Base-by-base conservation (phyloP, 495 filamentous ascomycete species). In the Daldinia concentrica region DNA sequence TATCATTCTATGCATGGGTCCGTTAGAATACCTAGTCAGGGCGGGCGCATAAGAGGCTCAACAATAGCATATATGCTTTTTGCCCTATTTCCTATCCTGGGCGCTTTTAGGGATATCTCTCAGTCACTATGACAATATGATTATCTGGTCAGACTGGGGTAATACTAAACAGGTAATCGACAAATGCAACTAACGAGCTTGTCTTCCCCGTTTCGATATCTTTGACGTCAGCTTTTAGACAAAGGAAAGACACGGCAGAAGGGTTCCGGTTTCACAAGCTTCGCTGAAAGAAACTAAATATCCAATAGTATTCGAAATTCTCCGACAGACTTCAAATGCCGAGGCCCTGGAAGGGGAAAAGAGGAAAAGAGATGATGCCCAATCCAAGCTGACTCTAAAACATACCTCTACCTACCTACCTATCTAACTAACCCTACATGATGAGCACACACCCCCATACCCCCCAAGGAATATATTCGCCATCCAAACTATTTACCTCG, bases 171-270 rank as follows among this genome's bases (percentile, higher is more conserved):
- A 59, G 62, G 71, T 27, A 69, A 69, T 60, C 39, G 6, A 55
- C 26, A 22, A 62, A 36, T 66, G 66, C 66, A n/a, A 60, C 66
- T 69, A 69, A 55, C 34, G 41, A 69, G 54, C 22, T 32, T 69
- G 19, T 52, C 43, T 66, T 66, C 43, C 58, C 58, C 58, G 7
- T 66, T 73, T 62, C 36, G 51, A 62, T 36, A 36, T 73, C 51
- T 12, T 69, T 63, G 66, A 73, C 70, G 70, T 73, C 70, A 73
- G 69, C 56, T 17, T 59, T 51, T 56, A 69, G 58, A 73, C 58
- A 62, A 32, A 59, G 58, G 22, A 66, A 57, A 73, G 71, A 73
- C 71, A 73, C 52, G 62, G 65, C 19, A 24, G 2, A 17, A 43
- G 24, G 51, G 62, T 43, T 63, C 66, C 66, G 62, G 71, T 66